Percentiles rank a stretch among this genome's conserved stretches.
Evolutionary conservation across 176 grass and related monocot species (phyloP).

Genomic region (Elaeis guineensis): DNA sequence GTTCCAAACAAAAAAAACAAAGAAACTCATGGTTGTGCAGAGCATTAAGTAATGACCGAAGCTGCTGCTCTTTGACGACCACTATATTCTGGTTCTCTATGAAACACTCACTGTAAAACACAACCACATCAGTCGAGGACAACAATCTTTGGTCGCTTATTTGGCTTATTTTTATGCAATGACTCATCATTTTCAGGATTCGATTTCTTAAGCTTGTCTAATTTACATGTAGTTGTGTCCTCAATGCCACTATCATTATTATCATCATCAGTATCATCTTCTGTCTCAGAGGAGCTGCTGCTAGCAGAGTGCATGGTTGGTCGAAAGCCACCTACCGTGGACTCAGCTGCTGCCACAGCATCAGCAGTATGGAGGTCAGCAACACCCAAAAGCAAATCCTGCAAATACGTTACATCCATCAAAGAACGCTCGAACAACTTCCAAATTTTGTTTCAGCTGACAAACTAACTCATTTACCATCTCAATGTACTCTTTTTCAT

Average conservation of each 20-base stretch:
- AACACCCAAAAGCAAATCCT: conserved; percentile 88
- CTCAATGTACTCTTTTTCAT: conserved; percentile 78
- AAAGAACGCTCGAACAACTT: background rate
- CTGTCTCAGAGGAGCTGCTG: conserved; percentile 39
- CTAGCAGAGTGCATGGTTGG: conserved; percentile 23
- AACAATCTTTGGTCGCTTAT: conserved; percentile 71
- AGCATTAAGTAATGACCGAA: too few relatives aligned
- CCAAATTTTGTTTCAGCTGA: background rate
- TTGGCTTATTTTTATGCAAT: conserved; percentile 30
- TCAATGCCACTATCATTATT: conserved; percentile 7
- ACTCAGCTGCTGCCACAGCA: conserved; percentile 74
- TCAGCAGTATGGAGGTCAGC: conserved; percentile 61
- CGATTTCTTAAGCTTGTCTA: conserved; percentile 8
- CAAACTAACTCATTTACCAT: conserved; percentile 49
- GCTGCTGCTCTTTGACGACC: too few relatives aligned
- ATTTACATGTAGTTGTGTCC: conserved; percentile 1
- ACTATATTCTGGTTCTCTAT: too few relatives aligned
- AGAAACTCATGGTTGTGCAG: too few relatives aligned
- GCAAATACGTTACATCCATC: conserved; percentile 8
- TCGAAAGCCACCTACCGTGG: conserved; percentile 32
- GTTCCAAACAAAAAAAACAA: too few relatives aligned
- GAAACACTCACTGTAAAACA: too few relatives aligned
- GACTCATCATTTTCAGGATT: conserved; percentile 1
- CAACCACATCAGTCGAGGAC: conserved; percentile 36
- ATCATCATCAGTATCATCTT: conserved; percentile 25